phyloP scores from a whole-genome alignment of 768 basidiomycete genomes.

The Phlegmacium glaucopus region DNA sequence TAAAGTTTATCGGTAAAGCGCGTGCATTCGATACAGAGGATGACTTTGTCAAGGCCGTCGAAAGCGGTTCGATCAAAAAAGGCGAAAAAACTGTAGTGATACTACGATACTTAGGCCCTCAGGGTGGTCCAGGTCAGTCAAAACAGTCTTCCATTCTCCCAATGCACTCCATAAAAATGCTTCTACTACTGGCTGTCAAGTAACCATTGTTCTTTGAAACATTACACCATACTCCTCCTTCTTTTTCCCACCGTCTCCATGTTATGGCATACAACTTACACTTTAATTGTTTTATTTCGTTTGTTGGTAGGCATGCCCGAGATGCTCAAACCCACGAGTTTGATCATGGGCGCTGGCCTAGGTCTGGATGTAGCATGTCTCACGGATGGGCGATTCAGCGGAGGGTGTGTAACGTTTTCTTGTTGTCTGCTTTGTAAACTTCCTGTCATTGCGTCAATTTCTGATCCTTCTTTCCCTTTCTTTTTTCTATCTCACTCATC shows the following conservation, averaged over 20 bases:
- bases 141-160: slow-evolving; percentile 5
- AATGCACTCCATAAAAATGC: slow-evolving; percentile 1
- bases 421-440: slow-evolving; percentile 8
- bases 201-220: neutral
- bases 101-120: slow-evolving; percentile 92
- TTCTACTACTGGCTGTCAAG: too few relatives aligned
- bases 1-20: slow-evolving; percentile 87
- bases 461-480: slow-evolving; percentile 9
- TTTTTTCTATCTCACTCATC: neutral
- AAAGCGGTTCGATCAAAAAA: slow-evolving; percentile 82
- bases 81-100: slow-evolving; percentile 98
- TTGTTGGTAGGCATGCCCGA: slow-evolving; percentile 85
- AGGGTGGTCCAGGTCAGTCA: slow-evolving; percentile 87
- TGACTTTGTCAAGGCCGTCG: slow-evolving; percentile 84
- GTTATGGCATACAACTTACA: slow-evolving; percentile 10
- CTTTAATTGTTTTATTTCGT: slow-evolving; percentile 14
- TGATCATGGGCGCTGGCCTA: slow-evolving; percentile 98
- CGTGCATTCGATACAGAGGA: slow-evolving; percentile 91
- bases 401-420: slow-evolving; percentile 64
- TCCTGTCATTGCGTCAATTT: slow-evolving; percentile 5
- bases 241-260: slow-evolving; percentile 23
- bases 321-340: slow-evolving; percentile 97
- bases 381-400: slow-evolving; percentile 97
- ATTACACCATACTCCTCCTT: neutral
- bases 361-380: slow-evolving; percentile 95